Evolutionary conservation across 1,139 yeast genomes (phyloP), one percentile per base, ranked within the genome.

Genomic region (Lodderomyces oxycetoniae): DNA sequence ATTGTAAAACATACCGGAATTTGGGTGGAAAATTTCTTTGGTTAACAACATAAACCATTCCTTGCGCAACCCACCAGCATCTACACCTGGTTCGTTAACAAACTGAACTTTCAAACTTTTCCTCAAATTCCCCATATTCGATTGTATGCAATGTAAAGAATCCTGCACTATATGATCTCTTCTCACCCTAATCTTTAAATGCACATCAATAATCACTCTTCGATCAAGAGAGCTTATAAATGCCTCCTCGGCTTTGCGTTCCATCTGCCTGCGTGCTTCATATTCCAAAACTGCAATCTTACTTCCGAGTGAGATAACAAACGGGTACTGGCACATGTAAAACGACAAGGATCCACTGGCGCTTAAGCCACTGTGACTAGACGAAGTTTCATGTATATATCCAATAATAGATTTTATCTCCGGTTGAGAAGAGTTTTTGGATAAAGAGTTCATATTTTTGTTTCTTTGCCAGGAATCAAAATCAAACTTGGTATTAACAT

Each of bases 11-110:
- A 83, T 64, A 0, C 87, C 86, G 30, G 78, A 72, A 32, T 63
- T 62, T 0, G 88, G 82, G 48, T 71, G 73, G 49, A 89, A 84
- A 2, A 91, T 56, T 16, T 80, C 79, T 39, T 75, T 73, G 1
- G 85, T 79, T 28, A 91, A 60, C 21, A 88, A 56, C 33, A 79
- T 63, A 55, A 91, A 89, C 97, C 97, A 91, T 51, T 91, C 97
- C 52, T 88, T 89, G 45, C 80, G 76, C 40, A 89, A 65, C 0
- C 98, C 98, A 1, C 97, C 98, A 0, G 88, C 96, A 61, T 91
- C 98, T 15, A 89, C 71, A 0, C 97, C 97, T 0, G 91, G 93
- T 50, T 91, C 97, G 36, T 79, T 79, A 3, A 81, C 57, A 54
- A 91, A 91, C 47, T 84, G 89, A 9, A 91, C 82, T 43, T 77